Evolutionary conservation across 768 basidiomycete genomes (phyloP).

Genomic region (Psilocybe tampanensis): DNA sequence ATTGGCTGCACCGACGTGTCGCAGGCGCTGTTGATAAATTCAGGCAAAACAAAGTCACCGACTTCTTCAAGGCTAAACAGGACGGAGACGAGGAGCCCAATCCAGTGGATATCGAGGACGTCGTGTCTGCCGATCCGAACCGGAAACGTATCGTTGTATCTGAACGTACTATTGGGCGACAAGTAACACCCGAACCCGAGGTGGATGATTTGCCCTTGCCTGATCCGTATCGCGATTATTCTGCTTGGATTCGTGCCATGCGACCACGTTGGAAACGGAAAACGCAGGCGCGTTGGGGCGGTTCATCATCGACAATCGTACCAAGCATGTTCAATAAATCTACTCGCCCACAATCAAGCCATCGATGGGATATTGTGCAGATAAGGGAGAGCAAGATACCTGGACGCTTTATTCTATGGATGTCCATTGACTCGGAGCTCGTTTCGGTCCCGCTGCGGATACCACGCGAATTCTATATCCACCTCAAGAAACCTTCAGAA

Average conservation of each 20-base stretch:
- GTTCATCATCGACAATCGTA: slow-evolving; percentile 42
- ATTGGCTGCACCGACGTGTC: slow-evolving; percentile 94
- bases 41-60: slow-evolving; percentile 96
- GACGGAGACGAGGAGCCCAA: slow-evolving; percentile 34
- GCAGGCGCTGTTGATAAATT: slow-evolving; percentile 92
- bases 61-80: slow-evolving; percentile 73
- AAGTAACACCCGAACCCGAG: slow-evolving; percentile 44
- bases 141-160: slow-evolving; percentile 54
- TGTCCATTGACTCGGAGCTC: slow-evolving; percentile 79
- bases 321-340: slow-evolving; percentile 77
- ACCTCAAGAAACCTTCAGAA: slow-evolving; percentile 73
- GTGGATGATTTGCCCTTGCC: slow-evolving; percentile 51
- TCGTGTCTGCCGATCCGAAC: slow-evolving; percentile 27
- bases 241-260: slow-evolving; percentile 77
- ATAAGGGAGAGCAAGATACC: slow-evolving; percentile 75
- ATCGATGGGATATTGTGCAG: slow-evolving; percentile 93
- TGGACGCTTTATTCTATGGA: slow-evolving; percentile 89
- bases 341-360: slow-evolving; percentile 52
- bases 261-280: slow-evolving; percentile 75
- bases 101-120: slow-evolving; percentile 66
- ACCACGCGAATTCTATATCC: slow-evolving; percentile 91
- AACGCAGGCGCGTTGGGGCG: slow-evolving; percentile 49
- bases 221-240: slow-evolving; percentile 65
- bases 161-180: slow-evolving; percentile 48
- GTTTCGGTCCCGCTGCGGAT: slow-evolving; percentile 83